A percentile compares a stretch with the other conserved stretches of the same genome.
Conservation (phyloP, 2,329 filamentous ascomycete genomes). For the Trichoderma sp. region DNA sequence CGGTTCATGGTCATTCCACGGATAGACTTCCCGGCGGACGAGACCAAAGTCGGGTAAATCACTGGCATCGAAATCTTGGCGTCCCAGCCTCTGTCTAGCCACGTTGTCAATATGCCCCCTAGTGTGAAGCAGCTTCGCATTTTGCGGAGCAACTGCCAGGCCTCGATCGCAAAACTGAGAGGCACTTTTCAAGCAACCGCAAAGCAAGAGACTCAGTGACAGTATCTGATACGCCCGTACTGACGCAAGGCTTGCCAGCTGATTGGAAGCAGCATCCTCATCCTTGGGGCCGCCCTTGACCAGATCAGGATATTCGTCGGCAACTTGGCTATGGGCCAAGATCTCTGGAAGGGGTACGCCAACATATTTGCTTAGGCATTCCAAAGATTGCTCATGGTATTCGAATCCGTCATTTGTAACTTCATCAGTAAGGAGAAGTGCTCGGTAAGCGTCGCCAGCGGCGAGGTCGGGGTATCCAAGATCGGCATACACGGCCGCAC, state of each 20-base stretch:
- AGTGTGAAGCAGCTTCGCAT: constrained; percentile 57
- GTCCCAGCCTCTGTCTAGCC: constrained; percentile 51
- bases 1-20: constrained; percentile 68
- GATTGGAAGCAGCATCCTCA: constrained; percentile 38
- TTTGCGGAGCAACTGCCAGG: constrained; percentile 54
- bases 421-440: constrained; percentile 83
- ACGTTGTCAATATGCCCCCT: constrained; percentile 57
- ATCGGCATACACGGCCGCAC: constrained; percentile 69
- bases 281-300: constrained; percentile 39
- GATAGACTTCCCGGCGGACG: constrained; percentile 70
- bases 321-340: constrained; percentile 48
- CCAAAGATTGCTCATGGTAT: constrained; percentile 70
- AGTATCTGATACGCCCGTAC: constrained; percentile 62
- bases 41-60: constrained; percentile 69
- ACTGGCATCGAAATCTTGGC: constrained; percentile 49
- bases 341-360: constrained; percentile 46
- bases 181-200: constrained; percentile 69
- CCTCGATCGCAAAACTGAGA: constrained; percentile 66
- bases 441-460: constrained; percentile 85
- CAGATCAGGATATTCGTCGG: constrained; percentile 38
- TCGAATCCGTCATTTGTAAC: constrained; percentile 77
- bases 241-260: constrained; percentile 54
- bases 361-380: constrained; percentile 47
- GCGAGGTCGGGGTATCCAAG: constrained; percentile 89
- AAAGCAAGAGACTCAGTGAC: constrained; percentile 59